phyloP scores from a whole-genome alignment of 176 grass and related monocot genomes.

The Oryza punctata region DNA sequence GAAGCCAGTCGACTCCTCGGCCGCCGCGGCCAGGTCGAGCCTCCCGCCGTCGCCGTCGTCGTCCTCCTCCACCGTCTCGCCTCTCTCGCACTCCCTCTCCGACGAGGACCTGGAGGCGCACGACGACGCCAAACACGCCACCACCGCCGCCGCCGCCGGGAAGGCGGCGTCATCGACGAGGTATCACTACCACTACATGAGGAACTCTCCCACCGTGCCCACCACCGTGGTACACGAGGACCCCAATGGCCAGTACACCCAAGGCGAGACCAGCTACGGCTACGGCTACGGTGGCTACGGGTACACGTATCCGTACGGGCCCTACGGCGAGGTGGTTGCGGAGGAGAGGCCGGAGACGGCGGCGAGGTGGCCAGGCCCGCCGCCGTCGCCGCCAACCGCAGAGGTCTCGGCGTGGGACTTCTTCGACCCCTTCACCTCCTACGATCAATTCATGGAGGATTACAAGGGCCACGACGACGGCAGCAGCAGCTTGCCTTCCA shows the following conservation, averaged over 20 bases:
- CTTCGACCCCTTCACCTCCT: conserved; percentile 67
- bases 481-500: conserved; percentile 37
- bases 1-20: conserved; percentile 25
- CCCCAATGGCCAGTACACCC: conserved; percentile 31
- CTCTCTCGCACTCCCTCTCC: conserved; percentile 82
- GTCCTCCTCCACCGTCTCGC: conserved; percentile 72
- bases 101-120: conserved; percentile 32
- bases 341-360: conserved; percentile 11
- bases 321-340: conserved; percentile 30
- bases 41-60: conserved; percentile 47
- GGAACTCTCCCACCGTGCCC: conserved; percentile 49
- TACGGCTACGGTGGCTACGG: conserved; percentile 28
- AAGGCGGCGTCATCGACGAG: conserved; percentile 5
- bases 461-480: conserved; percentile 5
- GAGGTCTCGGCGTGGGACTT: conserved; percentile 73
- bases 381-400: conserved; percentile 46
- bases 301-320: conserved; percentile 31
- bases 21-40: conserved; percentile 23
- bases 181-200: conserved; percentile 44
- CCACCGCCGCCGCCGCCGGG: neutral
- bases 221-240: conserved; percentile 46
- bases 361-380: neutral
- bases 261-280: conserved; percentile 16
- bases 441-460: conserved; percentile 52
- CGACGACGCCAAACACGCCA: neutral